These are phyloP conservation scores for Hymenotorrendiella dingleyae DNA, from an alignment of 2,329 filamentous ascomycete species.

Conservation along the genomic window DNA sequence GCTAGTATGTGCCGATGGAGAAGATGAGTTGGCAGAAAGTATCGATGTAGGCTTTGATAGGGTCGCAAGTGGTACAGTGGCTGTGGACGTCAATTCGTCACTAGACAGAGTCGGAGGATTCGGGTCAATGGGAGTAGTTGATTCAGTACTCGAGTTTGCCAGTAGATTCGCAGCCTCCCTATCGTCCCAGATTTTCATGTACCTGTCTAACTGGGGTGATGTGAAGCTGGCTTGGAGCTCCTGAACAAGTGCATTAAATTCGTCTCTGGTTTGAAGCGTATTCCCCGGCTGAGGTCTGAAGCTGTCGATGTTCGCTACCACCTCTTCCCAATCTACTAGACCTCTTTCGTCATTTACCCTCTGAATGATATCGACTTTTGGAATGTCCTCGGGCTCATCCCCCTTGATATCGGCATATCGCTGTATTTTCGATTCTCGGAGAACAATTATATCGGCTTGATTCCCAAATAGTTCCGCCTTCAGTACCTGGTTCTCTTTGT, in stretches of 20 bases:
- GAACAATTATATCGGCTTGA: constrained; percentile 26
- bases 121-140: neutral
- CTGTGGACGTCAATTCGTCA: too few species aligned
- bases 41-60: too few species aligned
- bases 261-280: constrained; percentile 19
- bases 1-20: too few species aligned
- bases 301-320: constrained; percentile 26
- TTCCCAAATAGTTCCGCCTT: constrained; percentile 21
- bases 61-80: too few species aligned
- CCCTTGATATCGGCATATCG: constrained; percentile 7
- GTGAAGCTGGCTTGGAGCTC: constrained; percentile 27
- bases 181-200: constrained; percentile 17
- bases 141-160: neutral
- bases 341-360: constrained; percentile 26
- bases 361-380: constrained; percentile 27
- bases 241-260: constrained; percentile 25
- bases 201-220: constrained; percentile 24
- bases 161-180: constrained; percentile 1
- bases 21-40: too few species aligned
- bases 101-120: neutral
- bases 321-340: constrained; percentile 21
- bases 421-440: constrained; percentile 24
- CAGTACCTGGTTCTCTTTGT: constrained; percentile 20
- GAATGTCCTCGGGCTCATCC: constrained; percentile 1
- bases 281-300: constrained; percentile 19